These are phyloP conservation scores for Paxillus ammoniavirescens DNA, from an alignment of 768 basidiomycete species.

Conservation along the genomic window DNA sequence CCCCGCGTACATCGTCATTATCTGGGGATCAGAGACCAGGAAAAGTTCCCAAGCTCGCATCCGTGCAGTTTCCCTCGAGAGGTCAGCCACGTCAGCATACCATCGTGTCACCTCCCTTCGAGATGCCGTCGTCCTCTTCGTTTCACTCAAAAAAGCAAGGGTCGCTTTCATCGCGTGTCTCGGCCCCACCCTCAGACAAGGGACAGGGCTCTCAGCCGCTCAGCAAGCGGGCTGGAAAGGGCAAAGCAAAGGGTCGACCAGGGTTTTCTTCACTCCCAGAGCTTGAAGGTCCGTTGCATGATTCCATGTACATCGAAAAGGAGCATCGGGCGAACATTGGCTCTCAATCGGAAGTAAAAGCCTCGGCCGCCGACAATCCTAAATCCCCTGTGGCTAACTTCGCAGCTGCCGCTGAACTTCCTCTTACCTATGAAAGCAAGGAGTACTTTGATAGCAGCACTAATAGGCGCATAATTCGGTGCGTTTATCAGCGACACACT, in stretches of 20 bases:
- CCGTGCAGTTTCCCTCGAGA: background rate
- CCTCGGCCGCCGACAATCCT: slow-evolving; percentile 40
- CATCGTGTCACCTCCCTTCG: slow-evolving; percentile 19
- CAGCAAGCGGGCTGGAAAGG: slow-evolving; percentile 2
- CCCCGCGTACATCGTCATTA: slow-evolving; percentile 2
- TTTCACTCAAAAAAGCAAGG: slow-evolving; percentile 13
- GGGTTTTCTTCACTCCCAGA: slow-evolving; percentile 1
- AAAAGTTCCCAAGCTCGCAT: slow-evolving; percentile 13
- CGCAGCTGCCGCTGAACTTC: slow-evolving; percentile 11
- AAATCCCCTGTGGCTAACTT: slow-evolving; percentile 53
- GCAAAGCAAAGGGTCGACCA: background rate
- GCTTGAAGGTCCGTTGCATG: slow-evolving; percentile 36
- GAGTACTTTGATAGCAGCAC: slow-evolving; percentile 13
- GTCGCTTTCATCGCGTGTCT: slow-evolving; percentile 1
- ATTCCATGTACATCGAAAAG: slow-evolving; percentile 31
- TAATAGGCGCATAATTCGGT: slow-evolving; percentile 21
- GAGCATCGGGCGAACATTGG: slow-evolving; percentile 17
- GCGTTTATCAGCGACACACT: background rate
- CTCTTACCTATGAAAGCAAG: slow-evolving; percentile 14
- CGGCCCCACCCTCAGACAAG: background rate
- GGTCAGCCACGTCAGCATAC: slow-evolving; percentile 12
- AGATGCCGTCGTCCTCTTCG: slow-evolving; percentile 21
- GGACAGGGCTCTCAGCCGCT: background rate
- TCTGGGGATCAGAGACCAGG: slow-evolving; percentile 12
- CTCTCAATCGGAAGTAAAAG: slow-evolving; percentile 22